Evolutionary conservation across 441 rosid species (phyloP).

Genomic region (Viola pubescens): DNA sequence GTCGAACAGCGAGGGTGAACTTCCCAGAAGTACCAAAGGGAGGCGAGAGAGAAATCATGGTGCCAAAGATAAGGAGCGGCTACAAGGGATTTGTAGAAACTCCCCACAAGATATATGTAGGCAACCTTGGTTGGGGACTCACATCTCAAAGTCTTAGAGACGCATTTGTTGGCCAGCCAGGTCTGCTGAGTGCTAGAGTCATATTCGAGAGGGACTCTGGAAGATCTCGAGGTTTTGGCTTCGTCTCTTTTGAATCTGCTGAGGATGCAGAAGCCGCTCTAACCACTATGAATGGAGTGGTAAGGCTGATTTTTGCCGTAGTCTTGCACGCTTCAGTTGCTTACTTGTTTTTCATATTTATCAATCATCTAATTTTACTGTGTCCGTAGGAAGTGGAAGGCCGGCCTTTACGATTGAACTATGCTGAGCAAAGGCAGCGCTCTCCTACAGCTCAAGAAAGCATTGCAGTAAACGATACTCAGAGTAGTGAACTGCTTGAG

Average conservation of each 20-base stretch:
- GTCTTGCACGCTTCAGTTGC: conserved; percentile 7
- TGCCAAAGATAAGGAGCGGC: conserved; percentile 39
- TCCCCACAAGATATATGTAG: conserved; percentile 82
- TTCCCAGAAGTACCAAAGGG: conserved; percentile 90
- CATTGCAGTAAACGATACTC: conserved; percentile 23
- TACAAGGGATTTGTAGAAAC: conserved; percentile 53
- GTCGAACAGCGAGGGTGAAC: conserved; percentile 74
- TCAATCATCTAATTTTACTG: conserved; percentile 1
- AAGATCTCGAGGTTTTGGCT: conserved; percentile 83
- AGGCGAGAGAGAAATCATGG: conserved; percentile 68
- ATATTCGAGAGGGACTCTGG: conserved; percentile 58
- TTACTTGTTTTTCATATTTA: conserved; percentile 8
- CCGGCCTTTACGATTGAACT: conserved; percentile 65
- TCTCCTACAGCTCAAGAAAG: conserved; percentile 22
- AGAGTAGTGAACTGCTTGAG: conserved; percentile 34
- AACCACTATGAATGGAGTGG: conserved; percentile 54
- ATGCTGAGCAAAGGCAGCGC: conserved; percentile 51
- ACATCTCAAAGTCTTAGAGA: conserved; percentile 66
- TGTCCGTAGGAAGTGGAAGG: conserved; percentile 73
- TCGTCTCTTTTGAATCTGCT: conserved; percentile 62
- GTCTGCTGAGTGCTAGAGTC: conserved; percentile 76
- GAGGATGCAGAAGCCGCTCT: conserved; percentile 45
- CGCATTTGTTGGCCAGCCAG: conserved; percentile 57
- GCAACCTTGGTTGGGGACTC: conserved; percentile 79
- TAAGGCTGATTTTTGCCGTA: conserved; percentile 26